These are phyloP conservation scores for Prunus fruticosa DNA, from an alignment of 306 rosid species.

Conservation along the genomic window DNA sequence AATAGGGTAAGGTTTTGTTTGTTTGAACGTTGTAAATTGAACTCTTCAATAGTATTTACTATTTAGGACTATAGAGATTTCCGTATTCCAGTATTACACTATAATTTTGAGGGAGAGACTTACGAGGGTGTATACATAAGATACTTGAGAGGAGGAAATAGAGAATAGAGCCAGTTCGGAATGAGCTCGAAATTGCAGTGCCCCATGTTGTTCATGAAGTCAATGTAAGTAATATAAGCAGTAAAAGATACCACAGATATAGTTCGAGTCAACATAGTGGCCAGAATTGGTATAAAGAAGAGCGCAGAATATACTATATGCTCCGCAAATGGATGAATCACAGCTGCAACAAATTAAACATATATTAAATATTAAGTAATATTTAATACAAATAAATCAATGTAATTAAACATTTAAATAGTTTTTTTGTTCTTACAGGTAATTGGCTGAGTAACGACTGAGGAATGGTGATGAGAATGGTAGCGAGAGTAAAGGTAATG, in stretches of 20 bases:
- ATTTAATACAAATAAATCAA: not conserved
- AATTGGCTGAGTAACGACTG: slow-evolving; percentile 52
- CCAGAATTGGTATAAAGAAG: slow-evolving; percentile 29
- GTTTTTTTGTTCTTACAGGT: slow-evolving; percentile 28
- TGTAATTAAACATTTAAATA: not conserved
- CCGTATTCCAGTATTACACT: no score
- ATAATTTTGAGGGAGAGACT: not conserved
- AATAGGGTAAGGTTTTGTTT: no score
- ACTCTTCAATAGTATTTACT: no score
- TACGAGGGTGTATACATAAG: slow-evolving; percentile 39
- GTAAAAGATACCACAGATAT: not conserved
- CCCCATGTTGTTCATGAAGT: slow-evolving; percentile 54
- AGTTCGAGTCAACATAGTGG: not conserved
- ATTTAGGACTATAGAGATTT: no score
- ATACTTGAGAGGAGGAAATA: slow-evolving; percentile 46
- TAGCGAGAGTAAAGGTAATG: slow-evolving; percentile 49
- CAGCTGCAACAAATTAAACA: slow-evolving; percentile 31
- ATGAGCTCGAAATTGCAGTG: slow-evolving; percentile 47
- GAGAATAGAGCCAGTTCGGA: slow-evolving; percentile 34
- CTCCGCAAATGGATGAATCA: slow-evolving; percentile 52
- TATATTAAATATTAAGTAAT: not conserved
- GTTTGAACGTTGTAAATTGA: no score
- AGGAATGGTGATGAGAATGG: slow-evolving; percentile 57
- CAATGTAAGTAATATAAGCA: slow-evolving; percentile 22
- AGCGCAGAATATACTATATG: slow-evolving; percentile 32